Evolutionary conservation across 805 yeast species (phyloP), one percentile per base, ranked within the genome.

Genomic region (Grigorovia yakushimaensis): DNA sequence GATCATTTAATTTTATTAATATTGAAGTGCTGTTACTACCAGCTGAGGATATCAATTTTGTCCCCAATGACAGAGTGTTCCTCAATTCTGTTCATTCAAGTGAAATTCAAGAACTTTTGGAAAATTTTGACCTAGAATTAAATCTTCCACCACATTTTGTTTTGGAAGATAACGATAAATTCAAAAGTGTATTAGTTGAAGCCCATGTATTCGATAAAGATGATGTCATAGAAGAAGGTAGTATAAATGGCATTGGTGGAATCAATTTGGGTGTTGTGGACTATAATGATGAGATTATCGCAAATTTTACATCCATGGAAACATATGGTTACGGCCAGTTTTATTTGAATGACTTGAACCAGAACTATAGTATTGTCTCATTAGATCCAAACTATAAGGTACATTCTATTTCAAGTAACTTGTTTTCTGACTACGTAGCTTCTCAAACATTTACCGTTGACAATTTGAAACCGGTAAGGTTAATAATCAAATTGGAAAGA

Each of bases 311-410:
- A 37, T 79, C 88, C 1, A 84, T 91, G 93, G 74, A 81, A 1
- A 82, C 84, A 38, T 70, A 82, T 51, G 97, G 97, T 0, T 91
- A 91, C 62, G 77, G 84, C 46, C 97, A 89, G 64, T 68, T 93
- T 42, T 52, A 49, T 19, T 35, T 53, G 2, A 41, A 47, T 11
- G 30, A 44, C 3, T 44, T 57, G 7, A 47, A 43, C 15, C 37
- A 43, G 1, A 50, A 48, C 2, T 53, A 45, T 30, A 43, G 47
- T 7, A 33, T 65, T 15, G 47, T 49, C 36, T 52, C 60, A 42
- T 54, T 58, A 42, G 55, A 58, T 22, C 39, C 55, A 4, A 47
- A 49, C 20, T 62, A 51, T 46, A 45, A 50, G 17, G 61, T 65
- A 4, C 39, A 35, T 2, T 54, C 61, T 0, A 52, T 58, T 39